phyloP scores from a whole-genome alignment of 495 filamentous ascomycete species.

The Hypoxylon trugodes region DNA sequence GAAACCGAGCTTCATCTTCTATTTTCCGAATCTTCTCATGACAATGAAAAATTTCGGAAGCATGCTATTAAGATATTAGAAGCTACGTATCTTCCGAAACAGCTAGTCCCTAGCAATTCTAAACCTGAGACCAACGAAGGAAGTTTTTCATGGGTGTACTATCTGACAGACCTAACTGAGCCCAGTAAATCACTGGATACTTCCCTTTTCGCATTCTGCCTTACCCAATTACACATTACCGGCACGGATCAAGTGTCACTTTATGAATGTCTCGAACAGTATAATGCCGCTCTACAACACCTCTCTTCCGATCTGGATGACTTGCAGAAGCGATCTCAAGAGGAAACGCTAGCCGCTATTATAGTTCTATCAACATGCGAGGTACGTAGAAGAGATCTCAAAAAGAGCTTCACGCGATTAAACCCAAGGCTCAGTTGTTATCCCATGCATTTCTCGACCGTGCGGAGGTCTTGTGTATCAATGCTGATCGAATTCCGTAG shows the following conservation, averaged over 20 bases:
- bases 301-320: slow-evolving; percentile 21
- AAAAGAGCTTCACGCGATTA: background rate
- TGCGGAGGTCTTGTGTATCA: background rate
- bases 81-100: slow-evolving; percentile 23
- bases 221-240: slow-evolving; percentile 22
- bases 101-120: background rate
- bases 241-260: slow-evolving; percentile 15
- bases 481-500: slow-evolving; percentile 4
- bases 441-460: background rate
- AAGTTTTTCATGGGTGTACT: slow-evolving; percentile 24
- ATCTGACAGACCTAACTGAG: slow-evolving; percentile 5
- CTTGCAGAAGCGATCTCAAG: slow-evolving; percentile 15
- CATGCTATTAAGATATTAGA: slow-evolving; percentile 21
- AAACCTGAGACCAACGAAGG: slow-evolving; percentile 2
- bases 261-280: slow-evolving; percentile 28
- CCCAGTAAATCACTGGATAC: slow-evolving; percentile 21
- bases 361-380: slow-evolving; percentile 29
- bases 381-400: background rate
- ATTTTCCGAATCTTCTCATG: slow-evolving; percentile 13
- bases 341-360: slow-evolving; percentile 26
- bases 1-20: slow-evolving; percentile 14
- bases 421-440: background rate
- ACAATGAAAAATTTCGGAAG: slow-evolving; percentile 6
- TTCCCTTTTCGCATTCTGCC: slow-evolving; percentile 28
- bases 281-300: slow-evolving; percentile 24